Percentiles rank a stretch among this genome's conserved stretches.
Conservation (phyloP, 305 asterid genomes). For the Solanum hybrid region DNA sequence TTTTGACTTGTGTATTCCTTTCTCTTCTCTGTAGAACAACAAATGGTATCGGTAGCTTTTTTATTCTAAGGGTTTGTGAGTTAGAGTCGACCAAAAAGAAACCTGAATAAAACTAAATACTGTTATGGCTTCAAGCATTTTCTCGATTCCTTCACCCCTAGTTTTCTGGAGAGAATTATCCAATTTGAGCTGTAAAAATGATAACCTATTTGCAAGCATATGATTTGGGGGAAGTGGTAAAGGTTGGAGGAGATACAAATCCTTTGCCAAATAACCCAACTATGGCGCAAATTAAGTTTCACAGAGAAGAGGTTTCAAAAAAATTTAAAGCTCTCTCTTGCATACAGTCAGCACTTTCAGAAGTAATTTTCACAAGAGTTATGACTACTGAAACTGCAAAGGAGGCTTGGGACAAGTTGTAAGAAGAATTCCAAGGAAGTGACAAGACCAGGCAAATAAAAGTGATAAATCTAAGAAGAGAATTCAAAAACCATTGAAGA, state of each 20-base stretch:
- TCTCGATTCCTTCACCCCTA: neutral
- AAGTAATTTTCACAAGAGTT: neutral
- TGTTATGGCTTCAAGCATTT: neutral
- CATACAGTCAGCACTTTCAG: neutral
- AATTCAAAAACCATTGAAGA: neutral
- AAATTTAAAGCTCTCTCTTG: neutral
- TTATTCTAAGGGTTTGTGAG: neutral
- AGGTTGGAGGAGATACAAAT: neutral
- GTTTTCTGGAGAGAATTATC: neutral
- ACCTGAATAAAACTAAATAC: neutral
- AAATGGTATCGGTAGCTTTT: neutral
- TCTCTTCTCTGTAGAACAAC: neutral
- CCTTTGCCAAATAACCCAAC: neutral
- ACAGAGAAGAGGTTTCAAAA: neutral
- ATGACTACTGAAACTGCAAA: neutral
- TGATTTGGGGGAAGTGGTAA: conserved; percentile 4
- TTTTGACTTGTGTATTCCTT: neutral
- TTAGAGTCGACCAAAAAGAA: neutral
- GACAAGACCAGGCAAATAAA: neutral
- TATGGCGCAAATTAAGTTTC: neutral
- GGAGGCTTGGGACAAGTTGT: neutral
- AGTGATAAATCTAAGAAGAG: neutral
- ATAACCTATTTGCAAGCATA: neutral
- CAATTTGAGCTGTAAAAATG: neutral
- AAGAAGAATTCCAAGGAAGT: neutral